A percentile compares a stretch with the other conserved stretches of the same genome.
Conservation (phyloP, 306 rosid genomes). For the Rubus idaeus region DNA sequence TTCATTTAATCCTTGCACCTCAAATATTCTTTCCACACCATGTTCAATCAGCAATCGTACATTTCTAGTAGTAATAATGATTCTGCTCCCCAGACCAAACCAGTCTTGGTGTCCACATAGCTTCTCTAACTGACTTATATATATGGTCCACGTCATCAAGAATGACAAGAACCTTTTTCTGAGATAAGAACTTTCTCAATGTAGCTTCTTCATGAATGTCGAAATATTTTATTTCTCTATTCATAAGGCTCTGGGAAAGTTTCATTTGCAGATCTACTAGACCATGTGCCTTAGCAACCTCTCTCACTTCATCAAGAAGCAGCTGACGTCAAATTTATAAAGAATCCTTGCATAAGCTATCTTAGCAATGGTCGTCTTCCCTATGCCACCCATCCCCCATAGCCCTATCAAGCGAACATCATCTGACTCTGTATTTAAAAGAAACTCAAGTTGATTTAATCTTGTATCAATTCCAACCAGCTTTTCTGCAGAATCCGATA, state of each 20-base stretch:
- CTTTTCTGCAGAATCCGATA: neutral
- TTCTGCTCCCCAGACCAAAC: constrained; percentile 7
- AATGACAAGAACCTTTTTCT: constrained; percentile 10
- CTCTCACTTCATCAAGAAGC: constrained; percentile 12
- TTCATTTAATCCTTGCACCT: neutral
- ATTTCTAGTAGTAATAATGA: constrained; percentile 4
- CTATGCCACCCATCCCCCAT: too few species aligned
- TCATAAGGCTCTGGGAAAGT: constrained; percentile 3
- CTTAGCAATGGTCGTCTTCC: too few species aligned
- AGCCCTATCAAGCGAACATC: too few species aligned
- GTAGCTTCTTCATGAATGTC: neutral
- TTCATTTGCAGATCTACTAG: neutral
- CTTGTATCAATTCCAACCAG: neutral
- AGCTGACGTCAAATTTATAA: constrained; percentile 6
- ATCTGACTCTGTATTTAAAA: too few species aligned
- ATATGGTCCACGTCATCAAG: constrained; percentile 10
- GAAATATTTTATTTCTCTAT: neutral
- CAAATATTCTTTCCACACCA: neutral
- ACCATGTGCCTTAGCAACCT: neutral
- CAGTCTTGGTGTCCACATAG: neutral
- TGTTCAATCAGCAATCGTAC: neutral
- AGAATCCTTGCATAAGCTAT: too few species aligned
- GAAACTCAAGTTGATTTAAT: neutral
- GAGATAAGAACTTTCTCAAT: neutral
- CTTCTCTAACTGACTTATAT: neutral